Evolutionary conservation across 2,329 filamentous ascomycete genomes (phyloP), one percentile per base, ranked within the genome.

Genomic region (Anthostomella pinea): DNA sequence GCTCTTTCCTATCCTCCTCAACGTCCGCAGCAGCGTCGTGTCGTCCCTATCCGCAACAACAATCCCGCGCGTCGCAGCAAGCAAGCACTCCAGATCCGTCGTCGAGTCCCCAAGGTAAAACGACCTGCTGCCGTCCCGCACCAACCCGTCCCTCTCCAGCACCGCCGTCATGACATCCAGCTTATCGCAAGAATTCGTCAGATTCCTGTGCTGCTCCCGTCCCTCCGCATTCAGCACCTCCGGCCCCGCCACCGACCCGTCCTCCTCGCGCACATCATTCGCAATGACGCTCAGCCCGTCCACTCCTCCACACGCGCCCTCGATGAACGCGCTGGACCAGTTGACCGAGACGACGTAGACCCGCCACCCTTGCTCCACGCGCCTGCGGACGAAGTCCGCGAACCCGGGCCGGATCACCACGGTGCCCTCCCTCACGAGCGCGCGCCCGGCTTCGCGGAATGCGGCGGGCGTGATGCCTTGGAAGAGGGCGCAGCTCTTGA

Each of bases 81-180:
- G 46, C 23, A 80, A 55, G 40, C 75, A 79, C 50, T 71, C 68
- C 38, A 79, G 55, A 51, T 80, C 76, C 2, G 75, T 79, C 2
- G 66, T 66, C 18, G 75, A 77, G 52, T 80, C 76, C 6, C 76
- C 76, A 52, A 78, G 69, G 57, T 79, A 80, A n/a, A 75, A 53
- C n/a, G 63, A 52, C 5, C 41, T 52, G 50, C 21, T 26, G 3
- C 37, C 46, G 37, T 30, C 33, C 14, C 28, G 28, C 18, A 39
- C 8, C 1, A 38, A 45, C 4, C 52, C 45, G n/a, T 50, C 50
- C 13, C 14, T 16, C 14, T 42, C 25, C 24, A 49, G 40, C 27
- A 67, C 45, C 6, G 56, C 48, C n/a, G 53, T 36, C 39, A 75
- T 49, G 3, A 62, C 68, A 8, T 59, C 54, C 13, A 67, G 48